phyloP scores from a whole-genome alignment of 2,329 filamentous ascomycete species.

The Pseudocercospora vitis region DNA sequence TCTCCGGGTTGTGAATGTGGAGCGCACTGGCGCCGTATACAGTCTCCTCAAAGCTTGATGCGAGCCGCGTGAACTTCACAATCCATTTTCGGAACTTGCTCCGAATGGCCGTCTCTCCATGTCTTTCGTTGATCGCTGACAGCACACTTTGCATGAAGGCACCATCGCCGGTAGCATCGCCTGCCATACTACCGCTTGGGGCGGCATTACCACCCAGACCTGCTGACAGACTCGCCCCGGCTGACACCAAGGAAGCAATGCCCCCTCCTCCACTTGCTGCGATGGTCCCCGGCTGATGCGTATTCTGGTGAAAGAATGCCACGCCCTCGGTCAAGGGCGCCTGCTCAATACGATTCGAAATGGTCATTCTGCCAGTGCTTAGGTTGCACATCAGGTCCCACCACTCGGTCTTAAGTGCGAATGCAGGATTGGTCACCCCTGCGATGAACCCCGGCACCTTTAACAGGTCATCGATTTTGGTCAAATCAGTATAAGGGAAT shows the following conservation, averaged over 20 bases:
- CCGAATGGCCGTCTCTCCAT: slow-evolving; percentile 85
- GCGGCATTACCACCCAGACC: slow-evolving; percentile 34
- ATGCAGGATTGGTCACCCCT: slow-evolving; percentile 94
- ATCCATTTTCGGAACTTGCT: slow-evolving; percentile 95
- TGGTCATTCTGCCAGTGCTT: slow-evolving; percentile 88
- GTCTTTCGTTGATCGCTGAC: slow-evolving; percentile 77
- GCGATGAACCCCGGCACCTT: slow-evolving; percentile 97
- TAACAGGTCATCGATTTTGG: slow-evolving; percentile 93
- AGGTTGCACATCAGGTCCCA: slow-evolving; percentile 97
- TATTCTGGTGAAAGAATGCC: slow-evolving; percentile 74
- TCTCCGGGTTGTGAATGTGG: slow-evolving; percentile 61
- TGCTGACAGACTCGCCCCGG: slow-evolving; percentile 40
- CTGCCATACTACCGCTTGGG: slow-evolving; percentile 33
- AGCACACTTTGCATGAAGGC: slow-evolving; percentile 86
- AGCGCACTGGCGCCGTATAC: slow-evolving; percentile 92
- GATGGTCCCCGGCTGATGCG: slow-evolving; percentile 28
- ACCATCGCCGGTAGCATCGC: slow-evolving; percentile 79
- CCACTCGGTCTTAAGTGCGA: slow-evolving; percentile 93
- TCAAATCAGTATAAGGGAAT: slow-evolving; percentile 96
- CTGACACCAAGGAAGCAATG: slow-evolving; percentile 32
- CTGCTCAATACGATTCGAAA: slow-evolving; percentile 81
- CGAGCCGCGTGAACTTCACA: slow-evolving; percentile 87
- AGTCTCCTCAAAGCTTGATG: slow-evolving; percentile 90
- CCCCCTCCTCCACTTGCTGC: slow-evolving; percentile 30
- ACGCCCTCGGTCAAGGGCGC: slow-evolving; percentile 82